phyloP scores from a whole-genome alignment of 192 early-diverging fungal genomes.

The Podochytrium sp. region DNA sequence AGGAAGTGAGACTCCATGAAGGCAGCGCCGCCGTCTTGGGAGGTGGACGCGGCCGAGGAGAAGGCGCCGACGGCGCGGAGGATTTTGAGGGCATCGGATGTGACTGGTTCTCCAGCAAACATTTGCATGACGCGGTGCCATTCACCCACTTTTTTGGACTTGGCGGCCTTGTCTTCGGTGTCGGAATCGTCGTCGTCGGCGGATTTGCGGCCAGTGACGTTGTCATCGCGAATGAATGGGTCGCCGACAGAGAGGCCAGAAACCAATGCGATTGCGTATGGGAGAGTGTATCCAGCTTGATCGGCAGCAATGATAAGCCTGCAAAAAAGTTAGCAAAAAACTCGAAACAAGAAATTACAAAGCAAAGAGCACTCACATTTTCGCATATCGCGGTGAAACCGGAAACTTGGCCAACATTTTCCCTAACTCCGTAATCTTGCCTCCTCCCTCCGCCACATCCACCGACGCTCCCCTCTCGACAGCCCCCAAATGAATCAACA shows the following conservation, averaged over 20 bases:
- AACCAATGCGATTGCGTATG: slow-evolving; percentile 89
- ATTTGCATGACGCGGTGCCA: slow-evolving; percentile 76
- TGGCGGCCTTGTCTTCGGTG: slow-evolving; percentile 61
- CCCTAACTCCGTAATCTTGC: slow-evolving; percentile 86
- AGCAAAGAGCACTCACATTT: slow-evolving; percentile 64
- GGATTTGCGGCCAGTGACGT: slow-evolving; percentile 38
- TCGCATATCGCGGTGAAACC: slow-evolving; percentile 86
- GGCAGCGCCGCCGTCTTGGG: slow-evolving; percentile 57
- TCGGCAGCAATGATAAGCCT: slow-evolving; percentile 84
- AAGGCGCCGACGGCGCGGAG: slow-evolving; percentile 90
- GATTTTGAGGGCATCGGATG: slow-evolving; percentile 86
- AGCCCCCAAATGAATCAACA: slow-evolving; percentile 81
- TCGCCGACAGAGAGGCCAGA: slow-evolving; percentile 92
- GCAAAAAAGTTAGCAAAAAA: slow-evolving; percentile 31
- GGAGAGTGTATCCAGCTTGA: slow-evolving; percentile 78
- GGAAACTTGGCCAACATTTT: slow-evolving; percentile 90
- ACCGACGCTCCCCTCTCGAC: slow-evolving; percentile 47
- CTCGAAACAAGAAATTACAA: background rate
- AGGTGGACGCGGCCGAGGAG: slow-evolving; percentile 51
- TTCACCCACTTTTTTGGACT: slow-evolving; percentile 67
- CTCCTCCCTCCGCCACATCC: slow-evolving; percentile 56
- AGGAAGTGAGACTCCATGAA: slow-evolving; percentile 87
- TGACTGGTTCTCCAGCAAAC: slow-evolving; percentile 76
- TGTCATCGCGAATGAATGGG: slow-evolving; percentile 75
- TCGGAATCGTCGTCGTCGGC: slow-evolving; percentile 54